phyloP scores from a whole-genome alignment of 129 eudicot species.

The Heracleum sosnowskyi region DNA sequence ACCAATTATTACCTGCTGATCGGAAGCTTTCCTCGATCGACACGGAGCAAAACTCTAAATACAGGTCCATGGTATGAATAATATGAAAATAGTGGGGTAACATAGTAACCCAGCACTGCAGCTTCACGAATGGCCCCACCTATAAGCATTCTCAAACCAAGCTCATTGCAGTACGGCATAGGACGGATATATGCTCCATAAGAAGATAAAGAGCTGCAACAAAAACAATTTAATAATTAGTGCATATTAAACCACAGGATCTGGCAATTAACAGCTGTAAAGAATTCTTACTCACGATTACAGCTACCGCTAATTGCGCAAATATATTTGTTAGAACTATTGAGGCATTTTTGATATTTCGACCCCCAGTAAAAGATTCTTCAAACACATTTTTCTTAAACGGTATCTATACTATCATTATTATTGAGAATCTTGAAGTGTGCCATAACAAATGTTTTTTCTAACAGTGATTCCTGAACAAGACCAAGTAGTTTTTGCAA shows the following conservation, averaged over 20 bases:
- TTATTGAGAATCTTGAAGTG: too few relatives aligned
- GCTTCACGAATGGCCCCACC: conserved; percentile 94
- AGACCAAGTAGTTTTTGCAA: too few relatives aligned
- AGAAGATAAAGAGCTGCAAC: conserved; percentile 63
- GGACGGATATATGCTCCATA: conserved; percentile 82
- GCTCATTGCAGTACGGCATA: conserved; percentile 81
- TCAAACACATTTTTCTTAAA: neutral
- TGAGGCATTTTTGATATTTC: neutral
- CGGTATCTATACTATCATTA: neutral
- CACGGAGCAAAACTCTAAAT: conserved; percentile 72
- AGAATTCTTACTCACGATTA: neutral
- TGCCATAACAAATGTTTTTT: too few relatives aligned
- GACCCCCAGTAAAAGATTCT: neutral
- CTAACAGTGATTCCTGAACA: too few relatives aligned
- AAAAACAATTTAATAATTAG: neutral
- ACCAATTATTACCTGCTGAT: conserved; percentile 42
- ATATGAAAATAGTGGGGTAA: conserved; percentile 82
- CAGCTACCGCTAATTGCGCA: neutral
- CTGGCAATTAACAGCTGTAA: neutral
- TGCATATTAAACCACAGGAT: neutral
- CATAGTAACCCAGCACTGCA: conserved; percentile 69
- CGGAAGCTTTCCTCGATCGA: conserved; percentile 65
- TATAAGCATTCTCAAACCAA: conserved; percentile 89
- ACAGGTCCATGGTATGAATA: conserved; percentile 98
- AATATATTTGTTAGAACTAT: neutral